Percentiles rank a stretch among this genome's conserved stretches.
These are phyloP conservation scores for Potentilla sterilis DNA, from an alignment of 306 rosid genomes.

Conservation along the genomic window DNA sequence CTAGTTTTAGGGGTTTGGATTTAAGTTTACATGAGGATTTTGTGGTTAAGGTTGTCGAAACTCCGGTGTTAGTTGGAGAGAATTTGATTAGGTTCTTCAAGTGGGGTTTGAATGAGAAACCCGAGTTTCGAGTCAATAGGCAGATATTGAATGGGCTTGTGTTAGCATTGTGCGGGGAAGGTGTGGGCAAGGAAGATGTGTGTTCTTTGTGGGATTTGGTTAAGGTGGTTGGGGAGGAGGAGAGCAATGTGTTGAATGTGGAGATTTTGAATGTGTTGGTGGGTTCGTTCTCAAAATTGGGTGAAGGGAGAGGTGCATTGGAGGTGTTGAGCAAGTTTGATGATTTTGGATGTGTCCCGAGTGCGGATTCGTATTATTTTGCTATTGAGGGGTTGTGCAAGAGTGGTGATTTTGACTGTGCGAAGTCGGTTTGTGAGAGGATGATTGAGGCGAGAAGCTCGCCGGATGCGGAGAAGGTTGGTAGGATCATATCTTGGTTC, in stretches of 20 bases:
- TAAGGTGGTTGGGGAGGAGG: slow-evolving; percentile 50
- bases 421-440: slow-evolving; percentile 48
- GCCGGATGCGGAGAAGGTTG: slow-evolving; percentile 56
- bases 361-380: slow-evolving; percentile 55
- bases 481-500: slow-evolving; percentile 59
- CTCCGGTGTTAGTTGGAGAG: slow-evolving; percentile 47
- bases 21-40: slow-evolving; percentile 46
- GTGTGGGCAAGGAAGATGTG: slow-evolving; percentile 33
- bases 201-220: slow-evolving; percentile 67
- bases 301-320: slow-evolving; percentile 68
- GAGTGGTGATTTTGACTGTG: slow-evolving; percentile 49
- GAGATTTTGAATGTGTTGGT: slow-evolving; percentile 51
- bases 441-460: slow-evolving; percentile 53
- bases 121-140: slow-evolving; percentile 36
- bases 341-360: slow-evolving; percentile 49
- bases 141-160: slow-evolving; percentile 51
- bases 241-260: slow-evolving; percentile 32
- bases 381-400: slow-evolving; percentile 63
- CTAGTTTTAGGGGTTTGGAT: slow-evolving; percentile 43
- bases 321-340: slow-evolving; percentile 56
- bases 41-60: slow-evolving; percentile 42
- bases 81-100: slow-evolving; percentile 58
- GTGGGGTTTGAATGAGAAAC: slow-evolving; percentile 59
- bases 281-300: slow-evolving; percentile 50
- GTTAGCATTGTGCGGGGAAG: slow-evolving; percentile 25